A percentile compares a stretch with the other conserved stretches of the same genome.
Conservation (phyloP, 805 yeast species). For the Candida corydali region DNA sequence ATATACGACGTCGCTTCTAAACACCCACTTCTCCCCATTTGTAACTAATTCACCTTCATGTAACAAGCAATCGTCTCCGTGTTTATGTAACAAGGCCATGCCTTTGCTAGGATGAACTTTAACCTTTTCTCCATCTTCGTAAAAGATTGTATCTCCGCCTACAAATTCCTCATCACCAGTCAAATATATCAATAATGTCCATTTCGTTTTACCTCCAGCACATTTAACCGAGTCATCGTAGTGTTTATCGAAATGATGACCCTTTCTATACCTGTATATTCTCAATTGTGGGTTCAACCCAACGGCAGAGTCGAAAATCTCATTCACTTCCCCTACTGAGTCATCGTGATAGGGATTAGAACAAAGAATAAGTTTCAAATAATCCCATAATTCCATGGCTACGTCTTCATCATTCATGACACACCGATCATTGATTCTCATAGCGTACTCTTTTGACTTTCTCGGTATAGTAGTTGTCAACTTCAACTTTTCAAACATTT, state of each 20-base stretch:
- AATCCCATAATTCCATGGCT: constrained; percentile 38
- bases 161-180: constrained; percentile 49
- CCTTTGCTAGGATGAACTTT: constrained; percentile 49
- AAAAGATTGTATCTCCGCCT: constrained; percentile 61
- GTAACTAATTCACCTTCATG: constrained; percentile 55
- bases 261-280: constrained; percentile 49
- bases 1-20: constrained; percentile 53
- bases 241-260: constrained; percentile 59
- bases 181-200: constrained; percentile 58
- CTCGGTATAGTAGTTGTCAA: constrained; percentile 47
- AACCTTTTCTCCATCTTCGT: constrained; percentile 26
- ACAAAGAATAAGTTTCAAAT: constrained; percentile 29
- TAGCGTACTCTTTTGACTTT: constrained; percentile 52
- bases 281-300: constrained; percentile 56
- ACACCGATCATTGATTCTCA: constrained; percentile 52
- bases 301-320: constrained; percentile 33
- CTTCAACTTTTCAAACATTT: constrained; percentile 21
- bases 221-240: constrained; percentile 54
- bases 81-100: constrained; percentile 58
- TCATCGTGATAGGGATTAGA: too few relatives aligned
- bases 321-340: constrained; percentile 16
- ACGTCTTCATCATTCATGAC: constrained; percentile 37
- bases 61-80: constrained; percentile 58
- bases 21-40: constrained; percentile 57
- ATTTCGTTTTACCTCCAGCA: constrained; percentile 41